Evolutionary conservation across 805 yeast genomes (phyloP), one percentile per base, ranked within the genome.

Genomic region (Phaffomyces antillensis): DNA sequence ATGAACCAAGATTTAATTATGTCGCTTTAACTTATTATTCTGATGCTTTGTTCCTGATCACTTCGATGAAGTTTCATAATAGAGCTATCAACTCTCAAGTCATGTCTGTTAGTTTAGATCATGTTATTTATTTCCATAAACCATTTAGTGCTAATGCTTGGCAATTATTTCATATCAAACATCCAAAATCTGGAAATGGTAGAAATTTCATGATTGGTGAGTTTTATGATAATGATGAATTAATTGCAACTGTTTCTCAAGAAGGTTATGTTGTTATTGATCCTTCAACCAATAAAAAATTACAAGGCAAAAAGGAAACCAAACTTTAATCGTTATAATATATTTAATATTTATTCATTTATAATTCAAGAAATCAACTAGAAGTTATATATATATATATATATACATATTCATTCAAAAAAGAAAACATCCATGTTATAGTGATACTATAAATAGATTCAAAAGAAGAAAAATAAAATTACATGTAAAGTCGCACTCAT

Each of bases 91-190:
- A 67, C 47, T 66, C 73, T 18, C 67, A 75, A 16, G 70, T 68
- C 33, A 72, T 77, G 50, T 73, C 79, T 15, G 81, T 79, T 4
- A 77, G 85, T 20, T 60, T 83, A 50, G 89, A 83, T 52, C 89
- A 83, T 56, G 63, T 79, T 0, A 72, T 85, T 30, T 80, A 80
- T 59, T 81, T 83, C 65, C 86, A 81, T 56, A 75, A 71, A 30
- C 63, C 63, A 44, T 70, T 77, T 47, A 64, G 70, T 36, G 64
- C 68, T 2, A 66, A 71, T 37, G 68, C 77, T 36, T 81, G 82
- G 80, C 61, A 76, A 55, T 66, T 70, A 15, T 73, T 75, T 43
- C 68, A 73, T 39, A 66, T 79, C 37, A 65, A 64, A 40, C 74
- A 75, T 34, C 59, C 77, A 23, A 66, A 77, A 42, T 69, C 81